Evolutionary conservation across 805 yeast species (phyloP).

Genomic region (Deakozyma indianensis): DNA sequence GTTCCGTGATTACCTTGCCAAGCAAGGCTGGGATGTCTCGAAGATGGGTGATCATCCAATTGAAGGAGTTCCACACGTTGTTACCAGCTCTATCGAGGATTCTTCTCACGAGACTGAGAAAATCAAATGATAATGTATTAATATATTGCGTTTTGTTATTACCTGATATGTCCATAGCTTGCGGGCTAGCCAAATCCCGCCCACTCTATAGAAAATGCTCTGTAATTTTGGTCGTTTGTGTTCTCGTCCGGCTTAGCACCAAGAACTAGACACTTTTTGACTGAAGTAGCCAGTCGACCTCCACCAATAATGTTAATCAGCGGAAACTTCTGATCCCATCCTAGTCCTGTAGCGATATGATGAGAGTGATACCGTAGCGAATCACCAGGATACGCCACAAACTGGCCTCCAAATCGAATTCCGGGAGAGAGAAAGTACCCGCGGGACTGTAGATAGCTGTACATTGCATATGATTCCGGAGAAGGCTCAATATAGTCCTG

Average conservation of each 20-base stretch:
- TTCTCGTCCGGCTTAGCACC: conserved; percentile 18
- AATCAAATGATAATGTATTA: too few species aligned
- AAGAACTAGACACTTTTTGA: conserved; percentile 67
- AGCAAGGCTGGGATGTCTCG: conserved; percentile 55
- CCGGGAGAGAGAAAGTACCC: conserved; percentile 68
- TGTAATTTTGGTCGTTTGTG: conserved; percentile 10
- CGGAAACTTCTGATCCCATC: conserved; percentile 37
- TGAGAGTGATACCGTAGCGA: conserved; percentile 86
- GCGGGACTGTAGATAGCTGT: conserved; percentile 25
- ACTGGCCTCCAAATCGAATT: conserved; percentile 78
- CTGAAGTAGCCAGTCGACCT: conserved; percentile 88
- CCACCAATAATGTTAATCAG: conserved; percentile 54
- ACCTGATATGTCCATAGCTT: too few species aligned
- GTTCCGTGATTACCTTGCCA: conserved; percentile 52
- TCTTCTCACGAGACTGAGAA: too few species aligned
- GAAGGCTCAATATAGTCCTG: conserved; percentile 1
- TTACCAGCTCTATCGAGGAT: background rate
- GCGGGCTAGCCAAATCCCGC: conserved; percentile 96
- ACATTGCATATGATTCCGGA: conserved; percentile 22
- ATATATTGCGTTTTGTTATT: too few species aligned
- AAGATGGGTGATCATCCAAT: conserved; percentile 29
- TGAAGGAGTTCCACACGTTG: background rate
- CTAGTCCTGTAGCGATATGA: conserved; percentile 43
- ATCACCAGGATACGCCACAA: conserved; percentile 88
- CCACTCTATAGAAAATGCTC: conserved; percentile 76